Evolutionary conservation across 83 land plant genomes (phyloP).

Genomic region (Thuja plicata): DNA sequence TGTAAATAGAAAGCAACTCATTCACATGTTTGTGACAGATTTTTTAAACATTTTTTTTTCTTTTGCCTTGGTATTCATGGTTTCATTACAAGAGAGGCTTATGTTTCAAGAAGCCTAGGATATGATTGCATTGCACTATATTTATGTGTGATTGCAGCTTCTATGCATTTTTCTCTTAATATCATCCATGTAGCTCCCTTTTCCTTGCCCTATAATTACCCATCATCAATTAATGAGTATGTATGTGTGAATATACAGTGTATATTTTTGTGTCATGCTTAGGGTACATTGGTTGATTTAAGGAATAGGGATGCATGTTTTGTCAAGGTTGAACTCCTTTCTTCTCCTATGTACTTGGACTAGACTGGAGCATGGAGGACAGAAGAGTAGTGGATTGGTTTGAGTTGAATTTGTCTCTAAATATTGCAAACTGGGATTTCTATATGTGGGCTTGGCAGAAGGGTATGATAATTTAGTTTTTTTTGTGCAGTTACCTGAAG

Average conservation of each 20-base stretch:
- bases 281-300: background rate
- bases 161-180: background rate
- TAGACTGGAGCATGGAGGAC: background rate
- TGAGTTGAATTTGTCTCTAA: background rate
- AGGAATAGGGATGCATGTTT: background rate
- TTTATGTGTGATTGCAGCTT: conserved; percentile 2
- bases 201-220: no score
- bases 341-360: background rate
- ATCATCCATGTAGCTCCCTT: background rate
- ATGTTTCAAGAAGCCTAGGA: background rate
- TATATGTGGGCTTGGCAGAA: background rate
- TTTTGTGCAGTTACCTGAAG: background rate
- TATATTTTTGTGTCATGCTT: background rate
- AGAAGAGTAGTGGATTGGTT: background rate
- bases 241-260: background rate
- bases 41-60: background rate
- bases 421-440: background rate
- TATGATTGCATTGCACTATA: background rate
- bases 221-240: background rate
- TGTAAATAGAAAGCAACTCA: no score
- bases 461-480: background rate
- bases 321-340: background rate
- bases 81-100: background rate
- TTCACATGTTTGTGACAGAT: background rate
- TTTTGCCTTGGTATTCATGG: background rate